Conservation (phyloP, 2,329 filamentous ascomycete species). For the Colletotrichum sp. region DNA sequence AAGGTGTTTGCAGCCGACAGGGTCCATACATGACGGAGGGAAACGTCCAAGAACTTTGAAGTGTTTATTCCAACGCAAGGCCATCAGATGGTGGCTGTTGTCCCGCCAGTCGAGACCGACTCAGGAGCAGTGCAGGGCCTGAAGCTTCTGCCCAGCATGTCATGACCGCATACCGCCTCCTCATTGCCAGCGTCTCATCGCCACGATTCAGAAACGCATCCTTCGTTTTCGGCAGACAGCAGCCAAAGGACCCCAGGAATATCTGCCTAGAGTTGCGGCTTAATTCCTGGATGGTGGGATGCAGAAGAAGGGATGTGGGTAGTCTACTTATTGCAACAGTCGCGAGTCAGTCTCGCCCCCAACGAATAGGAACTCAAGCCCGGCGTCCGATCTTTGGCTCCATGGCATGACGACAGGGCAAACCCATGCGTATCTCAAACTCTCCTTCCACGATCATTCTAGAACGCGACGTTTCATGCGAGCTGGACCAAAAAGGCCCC, state of each 20-base stretch:
- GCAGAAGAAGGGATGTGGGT: neutral
- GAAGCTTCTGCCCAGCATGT: neutral
- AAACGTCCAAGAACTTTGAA: neutral
- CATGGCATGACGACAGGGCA: neutral
- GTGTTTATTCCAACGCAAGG: neutral
- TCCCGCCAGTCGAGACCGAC: neutral
- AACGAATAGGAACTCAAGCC: neutral
- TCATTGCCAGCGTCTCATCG: neutral
- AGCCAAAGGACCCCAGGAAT: neutral
- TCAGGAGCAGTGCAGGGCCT: neutral
- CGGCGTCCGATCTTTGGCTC: neutral
- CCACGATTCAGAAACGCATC: neutral
- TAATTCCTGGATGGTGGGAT: neutral
- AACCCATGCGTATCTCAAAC: slow-evolving; percentile 3
- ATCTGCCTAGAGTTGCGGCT: neutral
- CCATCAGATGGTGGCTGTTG: neutral
- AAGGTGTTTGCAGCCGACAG: neutral
- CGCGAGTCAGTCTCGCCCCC: neutral
- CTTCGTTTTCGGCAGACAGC: neutral
- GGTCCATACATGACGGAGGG: neutral
- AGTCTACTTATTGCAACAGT: neutral
- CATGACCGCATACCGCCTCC: neutral
- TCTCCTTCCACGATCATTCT: slow-evolving; percentile 5
- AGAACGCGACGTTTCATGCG: slow-evolving; percentile 16
- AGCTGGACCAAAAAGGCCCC: neutral